Conservation (phyloP, 1,139 yeast species). For the Barnettozyma hawaiiensis region DNA sequence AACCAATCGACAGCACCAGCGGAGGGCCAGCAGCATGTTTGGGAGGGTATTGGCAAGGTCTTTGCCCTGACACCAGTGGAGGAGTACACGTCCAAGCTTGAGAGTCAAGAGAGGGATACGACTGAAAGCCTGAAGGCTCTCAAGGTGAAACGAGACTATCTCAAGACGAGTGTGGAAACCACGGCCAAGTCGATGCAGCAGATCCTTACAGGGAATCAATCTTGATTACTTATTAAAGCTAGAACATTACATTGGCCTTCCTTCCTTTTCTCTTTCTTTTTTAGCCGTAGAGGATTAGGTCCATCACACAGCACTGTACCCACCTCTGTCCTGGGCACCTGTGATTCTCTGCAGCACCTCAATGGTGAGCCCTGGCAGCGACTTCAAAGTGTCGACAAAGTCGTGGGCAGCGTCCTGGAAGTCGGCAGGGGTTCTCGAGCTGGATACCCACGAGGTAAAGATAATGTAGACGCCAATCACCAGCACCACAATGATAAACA, state of each 20-base stretch:
- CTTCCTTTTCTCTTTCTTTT: no score
- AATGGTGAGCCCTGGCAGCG: slow-evolving; percentile 64
- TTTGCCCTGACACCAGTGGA: slow-evolving; percentile 38
- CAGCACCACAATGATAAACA: slow-evolving; percentile 60
- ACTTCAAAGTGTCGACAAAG: slow-evolving; percentile 61
- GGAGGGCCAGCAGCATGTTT: slow-evolving; percentile 51
- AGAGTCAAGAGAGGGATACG: slow-evolving; percentile 47
- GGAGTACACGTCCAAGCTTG: slow-evolving; percentile 44
- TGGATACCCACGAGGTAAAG: slow-evolving; percentile 74
- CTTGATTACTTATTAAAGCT: no score
- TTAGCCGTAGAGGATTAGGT: no score
- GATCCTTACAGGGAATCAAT: slow-evolving; percentile 30
- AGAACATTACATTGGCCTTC: no score
- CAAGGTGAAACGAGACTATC: slow-evolving; percentile 62
- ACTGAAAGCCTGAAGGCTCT: slow-evolving; percentile 57
- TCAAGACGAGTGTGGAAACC: slow-evolving; percentile 73
- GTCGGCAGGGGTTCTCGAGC: slow-evolving; percentile 36
- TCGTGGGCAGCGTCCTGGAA: slow-evolving; percentile 58
- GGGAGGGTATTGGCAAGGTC: slow-evolving; percentile 85
- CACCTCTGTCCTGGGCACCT: slow-evolving; percentile 66
- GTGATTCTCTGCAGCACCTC: slow-evolving; percentile 70
- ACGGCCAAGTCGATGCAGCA: slow-evolving; percentile 60
- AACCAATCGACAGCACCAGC: slow-evolving; percentile 29
- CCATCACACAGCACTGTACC: slow-evolving; percentile 87
- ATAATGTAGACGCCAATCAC: slow-evolving; percentile 67